Base-by-base conservation (phyloP, 371 early-diverging fungal species). In the Apophysomyces sp. region DNA sequence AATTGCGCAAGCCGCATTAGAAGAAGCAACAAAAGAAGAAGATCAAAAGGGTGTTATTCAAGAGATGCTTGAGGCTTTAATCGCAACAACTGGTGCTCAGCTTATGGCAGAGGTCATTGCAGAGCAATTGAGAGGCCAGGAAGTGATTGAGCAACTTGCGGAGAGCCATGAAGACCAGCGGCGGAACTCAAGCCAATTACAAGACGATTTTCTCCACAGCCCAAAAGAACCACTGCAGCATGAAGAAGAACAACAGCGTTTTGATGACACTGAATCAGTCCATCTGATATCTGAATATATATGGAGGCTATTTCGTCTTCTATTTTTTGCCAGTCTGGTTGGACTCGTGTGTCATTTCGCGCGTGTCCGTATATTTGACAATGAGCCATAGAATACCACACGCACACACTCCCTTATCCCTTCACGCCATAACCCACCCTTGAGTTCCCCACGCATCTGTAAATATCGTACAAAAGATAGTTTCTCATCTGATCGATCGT, bases 131-230 rank as follows among this genome's bases (percentile, higher is more conserved):
- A 63, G 59, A 21, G 73, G 76, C 29, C 76, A 72, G 51, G 76
- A 76, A 55, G 71, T 76, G 26, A 76, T 76, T 58, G 76, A 76
- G 56, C 52, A 57, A 31, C 51, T 66, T n/a, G 76, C 73, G 12
- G 76, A 72, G 37, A 55, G 61, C 24, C 68, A 73, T 29, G 65
- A 40, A 27, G 49, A 62, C 24, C 58, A 66, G 34, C 55, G 49
- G n/a, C 21, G 12, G 12, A 29, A 56, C 4, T 40, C 26, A 7
- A 44, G 28, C 30, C 18, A 30, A 21, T 18, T 28, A 41, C 28
- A 49, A 49, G 34, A 52, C 3, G 56, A 36, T 3, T 28, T 13
- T 31, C 57, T 36, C 18, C 39, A 49, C 13, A 52, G 34, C 4
- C 54, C 52, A 9, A 62, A 40, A 27, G 60, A 65, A 34, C 63